Evolutionary conservation across 192 early-diverging fungal species (phyloP), one percentile per base, ranked within the genome.

Genomic region (Phycomyces nitens): DNA sequence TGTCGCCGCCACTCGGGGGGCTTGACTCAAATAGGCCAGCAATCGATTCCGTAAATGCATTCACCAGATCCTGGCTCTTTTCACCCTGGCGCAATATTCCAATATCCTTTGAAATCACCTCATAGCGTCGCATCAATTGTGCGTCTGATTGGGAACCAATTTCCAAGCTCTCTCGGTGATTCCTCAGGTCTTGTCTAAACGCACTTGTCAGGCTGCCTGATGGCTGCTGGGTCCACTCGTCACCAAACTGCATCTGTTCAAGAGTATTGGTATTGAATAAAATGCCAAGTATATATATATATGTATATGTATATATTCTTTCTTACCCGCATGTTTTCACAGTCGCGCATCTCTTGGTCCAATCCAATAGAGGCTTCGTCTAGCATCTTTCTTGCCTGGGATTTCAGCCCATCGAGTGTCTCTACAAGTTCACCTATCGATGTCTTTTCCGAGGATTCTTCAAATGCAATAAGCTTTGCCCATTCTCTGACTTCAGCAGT

Each of bases 281-380:
- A n/a, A n/a, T n/a, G n/a, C n/a, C n/a, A n/a, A n/a, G n/a, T n/a
- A n/a, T n/a, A n/a, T n/a, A n/a, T n/a, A n/a, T n/a, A n/a, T n/a
- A n/a, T n/a, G n/a, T n/a, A n/a, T n/a, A n/a, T n/a, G n/a, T n/a
- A n/a, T n/a, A n/a, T n/a, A n/a, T n/a, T n/a, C n/a, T 34, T 34
- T 34, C 29, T 47, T 78, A 93, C 89, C 62, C 90, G 64, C 66
- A 87, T 77, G 2, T 64, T 71, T 55, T 96, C 93, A 70, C 89
- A 94, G 38, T 92, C 91, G 56, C 80, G 81, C 68, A 91, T 90
- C 80, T 98, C 96, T 27, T 90, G 86, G 64, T 98, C 96, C 49
- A 98, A 69, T 26, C 81, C 60, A 60, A 87, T 52, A 5, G 80
- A 80, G 23, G 86, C 67, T 9, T 88, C 83, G 68, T 88, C 84